phyloP scores from a whole-genome alignment of 352 stramenopile genomes.

The Globisporangium parvum region DNA sequence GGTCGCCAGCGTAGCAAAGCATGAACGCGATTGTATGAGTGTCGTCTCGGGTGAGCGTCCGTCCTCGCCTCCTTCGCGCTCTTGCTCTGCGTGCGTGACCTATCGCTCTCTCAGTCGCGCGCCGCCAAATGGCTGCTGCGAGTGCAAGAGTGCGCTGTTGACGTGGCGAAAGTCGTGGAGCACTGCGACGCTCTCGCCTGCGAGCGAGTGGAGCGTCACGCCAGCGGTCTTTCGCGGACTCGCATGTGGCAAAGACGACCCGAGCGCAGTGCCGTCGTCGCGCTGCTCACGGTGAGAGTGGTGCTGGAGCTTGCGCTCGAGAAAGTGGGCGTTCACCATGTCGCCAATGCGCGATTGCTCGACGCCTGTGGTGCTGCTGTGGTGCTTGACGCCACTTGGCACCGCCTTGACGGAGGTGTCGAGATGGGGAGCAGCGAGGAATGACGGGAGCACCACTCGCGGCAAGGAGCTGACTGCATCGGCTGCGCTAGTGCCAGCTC shows the following conservation, averaged over 20 bases:
- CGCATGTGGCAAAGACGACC: neutral
- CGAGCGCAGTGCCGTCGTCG: neutral
- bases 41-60: neutral
- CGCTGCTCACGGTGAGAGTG: conserved; percentile 11
- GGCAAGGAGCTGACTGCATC: conserved; percentile 2
- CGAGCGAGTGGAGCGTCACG: conserved; percentile 4
- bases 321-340: conserved; percentile 39
- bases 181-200: conserved; percentile 25
- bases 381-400: neutral
- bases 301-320: conserved; percentile 25
- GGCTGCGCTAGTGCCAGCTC: neutral
- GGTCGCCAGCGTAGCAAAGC: too few relatives aligned
- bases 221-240: conserved; percentile 1
- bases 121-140: conserved; percentile 23
- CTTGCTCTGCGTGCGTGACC: neutral
- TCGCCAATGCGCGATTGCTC: conserved; percentile 22
- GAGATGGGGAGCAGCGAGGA: conserved; percentile 5
- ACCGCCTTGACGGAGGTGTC: neutral
- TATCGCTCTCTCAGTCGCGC: neutral
- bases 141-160: conserved; percentile 32
- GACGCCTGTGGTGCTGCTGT: neutral
- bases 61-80: too few relatives aligned
- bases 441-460: conserved; percentile 20
- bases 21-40: too few relatives aligned
- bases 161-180: conserved; percentile 44